Evolutionary conservation across 495 filamentous ascomycete genomes (phyloP).

Genomic region (Hypoxylon intermedium): DNA sequence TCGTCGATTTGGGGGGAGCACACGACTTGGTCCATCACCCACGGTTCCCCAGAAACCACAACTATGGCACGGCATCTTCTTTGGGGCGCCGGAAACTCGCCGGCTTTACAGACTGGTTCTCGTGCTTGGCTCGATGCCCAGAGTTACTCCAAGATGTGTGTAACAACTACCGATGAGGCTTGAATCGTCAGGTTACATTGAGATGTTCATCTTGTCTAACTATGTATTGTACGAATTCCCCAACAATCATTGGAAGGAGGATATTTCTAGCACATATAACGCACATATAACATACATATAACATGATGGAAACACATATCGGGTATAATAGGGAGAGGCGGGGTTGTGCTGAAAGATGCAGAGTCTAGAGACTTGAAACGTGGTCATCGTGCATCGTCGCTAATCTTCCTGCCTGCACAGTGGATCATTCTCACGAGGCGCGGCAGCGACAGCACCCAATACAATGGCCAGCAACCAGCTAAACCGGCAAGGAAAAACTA

Average conservation of each 20-base stretch:
- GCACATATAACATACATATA: too few relatives aligned
- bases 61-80: slow-evolving; percentile 13
- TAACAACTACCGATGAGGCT: slow-evolving; percentile 22
- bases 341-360: slow-evolving; percentile 4
- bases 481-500: slow-evolving; percentile 6
- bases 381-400: slow-evolving; percentile 29
- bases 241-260: slow-evolving; percentile 9
- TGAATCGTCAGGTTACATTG: slow-evolving; percentile 18
- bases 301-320: too few relatives aligned
- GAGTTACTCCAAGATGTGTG: slow-evolving; percentile 14
- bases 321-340: slow-evolving; percentile 10
- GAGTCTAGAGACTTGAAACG: background rate
- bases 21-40: slow-evolving; percentile 5
- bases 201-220: slow-evolving; percentile 4
- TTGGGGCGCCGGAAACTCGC: slow-evolving; percentile 26
- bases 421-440: slow-evolving; percentile 25
- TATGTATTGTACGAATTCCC: background rate
- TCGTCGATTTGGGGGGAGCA: slow-evolving; percentile 6
- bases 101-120: slow-evolving; percentile 15
- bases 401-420: slow-evolving; percentile 23
- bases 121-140: slow-evolving; percentile 7
- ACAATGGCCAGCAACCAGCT: background rate
- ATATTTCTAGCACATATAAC: slow-evolving; percentile 7
- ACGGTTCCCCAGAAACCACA: slow-evolving; percentile 26
- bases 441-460: slow-evolving; percentile 17